Evolutionary conservation across 805 yeast genomes (phyloP).

Genomic region (Kuraishia piskuri): DNA sequence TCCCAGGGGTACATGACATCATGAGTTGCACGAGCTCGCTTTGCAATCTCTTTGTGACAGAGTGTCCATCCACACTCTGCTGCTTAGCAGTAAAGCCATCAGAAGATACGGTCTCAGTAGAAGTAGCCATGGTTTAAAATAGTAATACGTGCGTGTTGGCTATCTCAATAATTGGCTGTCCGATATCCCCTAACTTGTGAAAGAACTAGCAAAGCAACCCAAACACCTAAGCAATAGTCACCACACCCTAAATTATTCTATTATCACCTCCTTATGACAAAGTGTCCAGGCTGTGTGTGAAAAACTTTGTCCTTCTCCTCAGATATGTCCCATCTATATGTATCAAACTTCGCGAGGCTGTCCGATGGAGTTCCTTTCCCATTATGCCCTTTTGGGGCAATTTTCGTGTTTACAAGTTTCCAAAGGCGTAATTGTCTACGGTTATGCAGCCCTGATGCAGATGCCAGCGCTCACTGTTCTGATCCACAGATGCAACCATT

Average conservation of each 20-base stretch:
- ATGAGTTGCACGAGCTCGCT: conserved; percentile 44
- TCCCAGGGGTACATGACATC: conserved; percentile 40
- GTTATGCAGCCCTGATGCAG: neutral
- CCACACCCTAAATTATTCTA: neutral
- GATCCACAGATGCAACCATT: neutral
- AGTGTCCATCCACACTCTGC: conserved; percentile 27
- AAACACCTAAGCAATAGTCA: neutral
- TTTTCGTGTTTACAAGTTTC: neutral
- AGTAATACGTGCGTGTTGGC: no score
- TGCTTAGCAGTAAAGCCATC: neutral
- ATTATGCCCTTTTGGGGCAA: neutral
- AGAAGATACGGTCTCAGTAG: neutral
- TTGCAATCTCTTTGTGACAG: conserved; percentile 42
- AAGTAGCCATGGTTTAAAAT: neutral
- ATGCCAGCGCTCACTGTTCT: no score
- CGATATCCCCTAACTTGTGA: neutral
- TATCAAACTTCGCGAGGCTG: neutral
- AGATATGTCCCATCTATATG: neutral
- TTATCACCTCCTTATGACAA: neutral
- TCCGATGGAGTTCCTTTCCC: neutral
- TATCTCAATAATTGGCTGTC: no score
- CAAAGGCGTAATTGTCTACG: neutral
- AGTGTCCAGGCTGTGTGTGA: neutral
- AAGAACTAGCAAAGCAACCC: neutral
- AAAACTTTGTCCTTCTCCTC: neutral